Evolutionary conservation across 2,329 filamentous ascomycete genomes (phyloP), one percentile per base, ranked within the genome.

Genomic region (Didymella segeticola): DNA sequence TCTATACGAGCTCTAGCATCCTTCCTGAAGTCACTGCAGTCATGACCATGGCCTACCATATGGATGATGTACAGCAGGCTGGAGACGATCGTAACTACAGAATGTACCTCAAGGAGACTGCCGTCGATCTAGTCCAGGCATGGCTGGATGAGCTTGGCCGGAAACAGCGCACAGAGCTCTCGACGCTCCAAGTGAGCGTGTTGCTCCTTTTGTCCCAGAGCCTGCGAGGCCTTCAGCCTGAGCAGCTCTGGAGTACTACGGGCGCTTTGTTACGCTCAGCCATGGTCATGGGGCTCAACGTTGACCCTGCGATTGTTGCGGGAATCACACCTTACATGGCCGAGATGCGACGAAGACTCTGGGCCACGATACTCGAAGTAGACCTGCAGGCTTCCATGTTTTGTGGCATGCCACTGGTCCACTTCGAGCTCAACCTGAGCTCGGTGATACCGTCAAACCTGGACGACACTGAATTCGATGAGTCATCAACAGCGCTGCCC

Each of bases 331-430:
- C 61, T 4, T 78, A 66, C 25, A 63, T 68, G 27, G 43, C 42
- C 1, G 77, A 80, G 48, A 74, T 79, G 64, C 75, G 77, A 14
- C 72, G 77, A 15, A 70, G 77, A n/a, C 48, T 79, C 3, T 80
- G 78, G 78, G 69, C 72, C n/a, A 78, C 77, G 0, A 72, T 79
- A 8, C 50, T 79, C 10, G 76, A 80, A 53, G 56, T 78, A 23
- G 74, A 77, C 42, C 53, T 79, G 17, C 66, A 69, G 43, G 49
- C 60, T 14, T 65, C 63, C 2, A 60, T 67, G 53, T 52, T 53
- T 30, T 54, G 50, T 2, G 60, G 60, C 4, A 61, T 63, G 55
- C 61, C 64, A n/a, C 33, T 59, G 5, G 43, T 60, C 15, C 37
- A 56, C 15, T 54, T 61, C 15, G 57, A 63, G 5, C 30, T 64